phyloP scores from a whole-genome alignment of 2,329 filamentous ascomycete genomes.

The Cladosporium velox region DNA sequence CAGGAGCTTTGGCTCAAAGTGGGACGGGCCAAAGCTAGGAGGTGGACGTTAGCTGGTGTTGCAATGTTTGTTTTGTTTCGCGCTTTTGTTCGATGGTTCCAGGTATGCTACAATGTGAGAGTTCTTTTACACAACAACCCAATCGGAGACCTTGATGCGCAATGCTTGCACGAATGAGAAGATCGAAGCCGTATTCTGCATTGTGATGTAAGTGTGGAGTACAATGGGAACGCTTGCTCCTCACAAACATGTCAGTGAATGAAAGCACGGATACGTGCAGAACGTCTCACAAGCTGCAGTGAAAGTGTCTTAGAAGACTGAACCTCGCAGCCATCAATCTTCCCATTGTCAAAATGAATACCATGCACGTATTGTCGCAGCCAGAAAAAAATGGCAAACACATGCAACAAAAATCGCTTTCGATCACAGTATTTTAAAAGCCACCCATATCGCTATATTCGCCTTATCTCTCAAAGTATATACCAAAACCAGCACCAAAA shows the following conservation, averaged over 20 bases:
- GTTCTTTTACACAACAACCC: not conserved
- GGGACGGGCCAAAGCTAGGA: not conserved
- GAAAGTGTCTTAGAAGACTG: not conserved
- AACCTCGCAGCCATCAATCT: not conserved
- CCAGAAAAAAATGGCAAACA: not conserved
- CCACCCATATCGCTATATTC: not conserved
- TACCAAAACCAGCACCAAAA: not conserved
- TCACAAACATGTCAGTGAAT: not conserved
- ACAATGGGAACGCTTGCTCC: not conserved
- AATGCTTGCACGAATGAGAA: not conserved
- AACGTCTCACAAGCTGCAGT: not conserved
- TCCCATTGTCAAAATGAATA: not conserved
- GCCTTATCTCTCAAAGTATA: not conserved
- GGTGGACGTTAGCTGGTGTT: not conserved
- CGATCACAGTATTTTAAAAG: not conserved
- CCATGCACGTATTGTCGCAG: not conserved
- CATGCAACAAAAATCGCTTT: not conserved
- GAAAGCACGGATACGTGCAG: not conserved
- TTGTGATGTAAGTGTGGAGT: not conserved
- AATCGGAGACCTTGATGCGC: not conserved
- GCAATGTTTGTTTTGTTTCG: not conserved
- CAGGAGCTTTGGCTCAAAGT: not conserved
- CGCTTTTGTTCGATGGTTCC: not conserved
- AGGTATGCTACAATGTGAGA: not conserved
- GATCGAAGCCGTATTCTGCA: not conserved